Evolutionary conservation across 2,329 filamentous ascomycete species (phyloP), one percentile per base, ranked within the genome.

Genomic region (Xylariaceae sp.): DNA sequence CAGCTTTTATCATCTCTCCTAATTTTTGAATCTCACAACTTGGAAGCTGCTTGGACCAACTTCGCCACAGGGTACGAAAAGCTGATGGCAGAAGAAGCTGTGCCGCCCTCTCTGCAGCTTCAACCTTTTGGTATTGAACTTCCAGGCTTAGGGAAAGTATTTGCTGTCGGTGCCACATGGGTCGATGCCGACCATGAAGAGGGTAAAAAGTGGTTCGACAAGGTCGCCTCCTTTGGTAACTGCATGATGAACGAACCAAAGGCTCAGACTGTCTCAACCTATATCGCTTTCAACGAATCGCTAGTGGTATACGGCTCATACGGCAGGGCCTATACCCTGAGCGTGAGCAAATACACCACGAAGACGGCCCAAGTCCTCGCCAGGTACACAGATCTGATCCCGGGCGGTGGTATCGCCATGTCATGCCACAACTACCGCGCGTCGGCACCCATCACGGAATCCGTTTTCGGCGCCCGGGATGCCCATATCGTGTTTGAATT

Each of bases 401-500:
- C 67, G 2, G 66, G 69, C 15, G 67, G 65, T 3, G 68, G 68
- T 4, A 64, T 69, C 1, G 61, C 70, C n/a, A 58, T 73, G 11
- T 68, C 64, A 0, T 59, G 74, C 8, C 72, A 75, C 53, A 67
- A 69, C 42, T 68, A 73, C 7, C 65, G 69, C 2, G 66, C 67
- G 5, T 64, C 69, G 2, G 59, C 35, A 4, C 56, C 56, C 3
- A 62, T 61, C 35, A 51, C 54, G n/a, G 52, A 66, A 5, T 70
- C 72, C 0, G 67, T 75, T 1, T 72, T 74, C 53, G 66, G 67
- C 17, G 58, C 67, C 6, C 62, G 72, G 30, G 60, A 66, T 1
- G 68, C 71, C 10, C 74, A 77, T 59, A 68, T 70, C 51, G 67
- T 75, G 62, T n/a, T 76, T 4, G 74, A 77, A 62, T 66, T 76